Percentiles rank a stretch among this genome's conserved stretches.
These are phyloP conservation scores for Pseudoturritis turrita DNA, from an alignment of 345 rosid species.

Conservation along the genomic window DNA sequence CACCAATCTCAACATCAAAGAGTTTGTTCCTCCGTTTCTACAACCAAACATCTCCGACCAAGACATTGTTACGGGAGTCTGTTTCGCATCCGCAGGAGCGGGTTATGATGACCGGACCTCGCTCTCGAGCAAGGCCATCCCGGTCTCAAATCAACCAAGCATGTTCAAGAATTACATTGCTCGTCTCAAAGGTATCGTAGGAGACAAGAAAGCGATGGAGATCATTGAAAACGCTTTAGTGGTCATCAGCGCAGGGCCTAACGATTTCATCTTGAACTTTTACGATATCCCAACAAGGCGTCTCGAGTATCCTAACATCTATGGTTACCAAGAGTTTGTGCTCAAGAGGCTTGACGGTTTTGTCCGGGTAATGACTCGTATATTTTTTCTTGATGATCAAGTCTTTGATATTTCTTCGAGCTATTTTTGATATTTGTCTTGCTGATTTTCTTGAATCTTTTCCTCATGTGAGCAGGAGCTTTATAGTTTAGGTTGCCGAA, in stretches of 20 bases:
- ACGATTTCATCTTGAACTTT: conserved; percentile 41
- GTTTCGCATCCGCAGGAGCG: conserved; percentile 1
- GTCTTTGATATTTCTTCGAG: neutral
- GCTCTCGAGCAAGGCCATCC: conserved; percentile 10
- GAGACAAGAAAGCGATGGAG: conserved; percentile 33
- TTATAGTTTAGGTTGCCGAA: conserved; percentile 38
- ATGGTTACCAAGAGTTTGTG: conserved; percentile 43
- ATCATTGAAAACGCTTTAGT: conserved; percentile 35
- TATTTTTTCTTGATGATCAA: neutral
- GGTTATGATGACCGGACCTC: conserved; percentile 4
- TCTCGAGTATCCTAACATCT: conserved; percentile 14
- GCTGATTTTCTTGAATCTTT: neutral
- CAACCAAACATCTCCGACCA: conserved; percentile 1
- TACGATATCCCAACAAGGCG: conserved; percentile 39
- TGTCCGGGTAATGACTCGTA: conserved; percentile 31
- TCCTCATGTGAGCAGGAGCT: conserved; percentile 29
- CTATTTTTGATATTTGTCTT: neutral
- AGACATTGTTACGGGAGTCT: neutral
- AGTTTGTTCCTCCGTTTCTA: conserved; percentile 11
- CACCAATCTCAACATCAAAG: neutral
- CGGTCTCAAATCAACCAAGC: conserved; percentile 37
- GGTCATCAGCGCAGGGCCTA: conserved; percentile 46
- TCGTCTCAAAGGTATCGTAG: conserved; percentile 18
- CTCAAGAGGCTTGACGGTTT: conserved; percentile 10
- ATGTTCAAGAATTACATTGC: conserved; percentile 24